Conservation (phyloP, 352 stramenopile species). For the Pythium brachiatum region DNA sequence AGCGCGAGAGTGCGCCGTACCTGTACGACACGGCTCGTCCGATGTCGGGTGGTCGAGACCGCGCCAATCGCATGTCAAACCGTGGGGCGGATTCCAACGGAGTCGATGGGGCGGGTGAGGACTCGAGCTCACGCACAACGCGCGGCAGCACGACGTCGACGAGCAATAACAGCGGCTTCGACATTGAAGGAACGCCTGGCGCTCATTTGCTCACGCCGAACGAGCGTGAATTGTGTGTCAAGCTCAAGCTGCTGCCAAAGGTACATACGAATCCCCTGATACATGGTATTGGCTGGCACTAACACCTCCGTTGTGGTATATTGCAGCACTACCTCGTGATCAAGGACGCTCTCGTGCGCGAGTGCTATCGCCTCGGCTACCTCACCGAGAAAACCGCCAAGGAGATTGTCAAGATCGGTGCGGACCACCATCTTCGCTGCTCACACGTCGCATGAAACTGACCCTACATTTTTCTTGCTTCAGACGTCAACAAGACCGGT, state of each 20-base stretch:
- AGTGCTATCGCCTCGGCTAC: slow-evolving; percentile 79
- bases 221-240: slow-evolving; percentile 89
- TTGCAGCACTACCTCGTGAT: slow-evolving; percentile 92
- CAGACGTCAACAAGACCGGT: slow-evolving; percentile 81
- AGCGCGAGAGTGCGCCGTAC: slow-evolving; percentile 84
- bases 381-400: slow-evolving; percentile 74
- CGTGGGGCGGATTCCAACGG: slow-evolving; percentile 45
- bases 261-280: slow-evolving; percentile 27
- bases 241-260: slow-evolving; percentile 89
- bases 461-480: not conserved
- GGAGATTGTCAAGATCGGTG: slow-evolving; percentile 91
- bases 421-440: slow-evolving; percentile 1
- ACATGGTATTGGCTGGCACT: not conserved
- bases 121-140: slow-evolving; percentile 33
- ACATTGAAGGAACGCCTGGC: slow-evolving; percentile 78
- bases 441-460: too few species aligned
- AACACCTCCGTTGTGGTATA: not conserved
- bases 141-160: slow-evolving; percentile 17
- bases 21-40: slow-evolving; percentile 76
- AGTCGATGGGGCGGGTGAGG: slow-evolving; percentile 23
- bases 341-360: slow-evolving; percentile 93
- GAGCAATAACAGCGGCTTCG: slow-evolving; percentile 38
- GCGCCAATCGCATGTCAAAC: slow-evolving; percentile 66
- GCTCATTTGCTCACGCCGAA: slow-evolving; percentile 88
- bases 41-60: slow-evolving; percentile 51